phyloP scores from a whole-genome alignment of 805 yeast genomes.

The Sugiyamaella marilandica region DNA sequence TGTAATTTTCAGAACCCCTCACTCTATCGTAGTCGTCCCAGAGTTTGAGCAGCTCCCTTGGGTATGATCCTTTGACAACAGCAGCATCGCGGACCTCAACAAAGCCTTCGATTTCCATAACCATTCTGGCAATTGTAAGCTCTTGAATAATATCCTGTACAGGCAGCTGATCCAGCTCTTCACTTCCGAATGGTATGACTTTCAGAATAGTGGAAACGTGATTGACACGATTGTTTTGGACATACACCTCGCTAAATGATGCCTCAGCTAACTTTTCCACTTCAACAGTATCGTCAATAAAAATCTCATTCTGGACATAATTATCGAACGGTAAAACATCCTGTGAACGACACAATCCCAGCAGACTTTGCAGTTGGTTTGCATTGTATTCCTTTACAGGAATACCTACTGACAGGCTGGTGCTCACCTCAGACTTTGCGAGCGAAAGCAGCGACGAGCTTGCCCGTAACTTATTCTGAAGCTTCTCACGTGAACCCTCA shows the following conservation, averaged over 20 bases:
- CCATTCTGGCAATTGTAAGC: constrained; percentile 39
- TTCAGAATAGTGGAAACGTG: constrained; percentile 40
- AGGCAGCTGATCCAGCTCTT: constrained; percentile 39
- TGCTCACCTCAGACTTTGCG: constrained; percentile 17
- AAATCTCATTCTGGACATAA: constrained; percentile 23
- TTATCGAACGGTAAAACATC: constrained; percentile 32
- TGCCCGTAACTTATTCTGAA: constrained; percentile 49
- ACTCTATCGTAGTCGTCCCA: constrained; percentile 40
- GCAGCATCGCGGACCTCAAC: constrained; percentile 40
- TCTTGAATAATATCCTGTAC: constrained; percentile 44
- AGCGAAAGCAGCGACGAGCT: constrained; percentile 46
- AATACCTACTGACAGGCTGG: constrained; percentile 28
- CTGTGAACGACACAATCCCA: constrained; percentile 36
- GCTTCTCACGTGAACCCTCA: constrained; percentile 49
- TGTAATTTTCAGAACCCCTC: constrained; percentile 31
- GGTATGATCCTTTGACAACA: constrained; percentile 45
- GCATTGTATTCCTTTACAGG: constrained; percentile 36
- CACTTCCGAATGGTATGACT: constrained; percentile 49
- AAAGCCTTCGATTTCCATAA: constrained; percentile 43
- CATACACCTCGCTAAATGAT: constrained; percentile 43
- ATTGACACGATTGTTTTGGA: constrained; percentile 25
- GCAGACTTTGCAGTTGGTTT: constrained; percentile 32
- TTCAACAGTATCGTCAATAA: constrained; percentile 20
- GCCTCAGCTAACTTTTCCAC: constrained; percentile 45
- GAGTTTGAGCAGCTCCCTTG: constrained; percentile 37